Conservation (phyloP, 331 rosid species). For the Malus hybrid region DNA sequence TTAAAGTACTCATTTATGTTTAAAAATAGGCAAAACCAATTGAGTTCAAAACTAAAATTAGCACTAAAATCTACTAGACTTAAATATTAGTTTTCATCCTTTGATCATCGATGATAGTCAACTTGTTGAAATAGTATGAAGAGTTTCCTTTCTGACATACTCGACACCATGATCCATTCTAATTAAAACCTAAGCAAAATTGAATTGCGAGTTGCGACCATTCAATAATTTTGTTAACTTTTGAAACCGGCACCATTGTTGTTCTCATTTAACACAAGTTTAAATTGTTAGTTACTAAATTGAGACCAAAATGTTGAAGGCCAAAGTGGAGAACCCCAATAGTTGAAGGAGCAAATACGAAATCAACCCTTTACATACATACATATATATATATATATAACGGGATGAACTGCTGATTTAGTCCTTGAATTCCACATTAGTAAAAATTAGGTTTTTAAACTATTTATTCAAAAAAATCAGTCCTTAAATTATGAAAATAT, state of each 20-base stretch:
- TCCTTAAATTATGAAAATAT: too few species aligned
- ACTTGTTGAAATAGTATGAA: background rate
- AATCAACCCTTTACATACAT: background rate
- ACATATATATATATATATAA: too few species aligned
- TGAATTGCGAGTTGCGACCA: too few species aligned
- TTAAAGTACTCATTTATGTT: background rate
- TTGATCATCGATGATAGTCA: background rate
- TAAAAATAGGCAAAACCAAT: background rate
- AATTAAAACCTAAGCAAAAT: background rate
- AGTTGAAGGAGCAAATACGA: background rate
- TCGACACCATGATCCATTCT: background rate
- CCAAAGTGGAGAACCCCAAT: background rate
- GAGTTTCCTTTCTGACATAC: background rate
- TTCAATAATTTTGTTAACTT: background rate
- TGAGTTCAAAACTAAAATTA: too few species aligned
- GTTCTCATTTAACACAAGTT: background rate
- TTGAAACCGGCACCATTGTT: background rate
- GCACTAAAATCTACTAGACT: background rate
- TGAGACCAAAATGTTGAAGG: background rate
- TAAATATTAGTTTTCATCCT: background rate
- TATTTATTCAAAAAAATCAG: too few species aligned
- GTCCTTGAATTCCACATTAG: too few species aligned
- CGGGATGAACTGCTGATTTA: accelerated
- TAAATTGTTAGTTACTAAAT: background rate
- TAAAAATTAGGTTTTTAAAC: too few species aligned